Evolutionary conservation across 2,329 filamentous ascomycete genomes (phyloP).

Genomic region (Penicillium sp.): DNA sequence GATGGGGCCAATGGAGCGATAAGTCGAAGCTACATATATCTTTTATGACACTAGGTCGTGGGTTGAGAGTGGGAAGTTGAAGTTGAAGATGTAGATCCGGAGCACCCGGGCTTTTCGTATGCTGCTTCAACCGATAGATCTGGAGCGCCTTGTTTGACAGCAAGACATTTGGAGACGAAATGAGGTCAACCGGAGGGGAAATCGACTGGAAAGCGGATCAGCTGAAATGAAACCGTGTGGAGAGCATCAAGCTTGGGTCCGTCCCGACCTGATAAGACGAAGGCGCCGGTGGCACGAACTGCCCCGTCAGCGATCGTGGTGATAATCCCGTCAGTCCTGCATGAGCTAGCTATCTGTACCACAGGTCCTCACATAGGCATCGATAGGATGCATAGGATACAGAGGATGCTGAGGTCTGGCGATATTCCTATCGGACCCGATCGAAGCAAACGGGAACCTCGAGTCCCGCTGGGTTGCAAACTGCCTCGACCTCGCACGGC

Average conservation of each 20-base stretch:
- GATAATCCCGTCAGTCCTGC: not conserved
- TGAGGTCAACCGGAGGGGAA: not conserved
- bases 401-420: not conserved
- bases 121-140: not conserved
- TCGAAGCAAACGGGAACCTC: slow-evolving; percentile 5
- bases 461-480: slow-evolving; percentile 15
- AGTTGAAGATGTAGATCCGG: too few species aligned
- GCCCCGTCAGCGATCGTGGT: not conserved
- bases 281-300: slow-evolving; percentile 4
- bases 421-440: not conserved
- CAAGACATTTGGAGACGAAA: slow-evolving; percentile 5
- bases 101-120: too few species aligned
- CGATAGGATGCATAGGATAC: too few species aligned
- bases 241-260: not conserved
- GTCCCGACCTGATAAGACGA: slow-evolving; percentile 3
- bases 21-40: too few species aligned
- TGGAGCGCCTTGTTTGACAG: not conserved
- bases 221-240: slow-evolving; percentile 5
- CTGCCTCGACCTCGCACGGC: slow-evolving; percentile 2
- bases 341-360: not conserved
- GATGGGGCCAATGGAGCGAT: not conserved
- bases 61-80: not conserved
- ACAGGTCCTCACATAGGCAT: too few species aligned
- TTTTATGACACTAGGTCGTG: too few species aligned
- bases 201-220: not conserved